A percentile compares a stretch with the other conserved stretches of the same genome.
Conservation (phyloP, 148 eudicot genomes). For the Cornus suecica region DNA sequence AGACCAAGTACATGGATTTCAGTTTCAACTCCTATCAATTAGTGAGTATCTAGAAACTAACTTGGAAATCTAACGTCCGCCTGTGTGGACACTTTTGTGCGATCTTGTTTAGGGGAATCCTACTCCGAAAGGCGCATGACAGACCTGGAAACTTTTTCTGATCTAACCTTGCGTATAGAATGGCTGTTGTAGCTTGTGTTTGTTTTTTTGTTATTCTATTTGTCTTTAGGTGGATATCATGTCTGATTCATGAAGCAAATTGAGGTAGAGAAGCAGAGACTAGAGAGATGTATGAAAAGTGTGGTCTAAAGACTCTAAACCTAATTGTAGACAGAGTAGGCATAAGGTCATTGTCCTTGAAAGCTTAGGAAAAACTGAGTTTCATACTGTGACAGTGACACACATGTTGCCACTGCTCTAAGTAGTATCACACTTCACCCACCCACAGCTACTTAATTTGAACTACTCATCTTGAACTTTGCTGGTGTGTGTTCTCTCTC, state of each 20-base stretch:
- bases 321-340: constrained; percentile 2
- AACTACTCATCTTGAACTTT: neutral
- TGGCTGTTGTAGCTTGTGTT: neutral
- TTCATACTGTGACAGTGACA: neutral
- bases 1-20: neutral
- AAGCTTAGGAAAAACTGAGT: neutral
- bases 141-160: neutral
- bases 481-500: neutral
- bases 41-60: too few relatives aligned
- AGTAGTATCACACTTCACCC: constrained; percentile 4
- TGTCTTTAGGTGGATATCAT: neutral
- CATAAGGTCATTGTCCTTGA: neutral
- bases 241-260: neutral
- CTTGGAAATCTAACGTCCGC: too few relatives aligned
- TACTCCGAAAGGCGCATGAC: too few relatives aligned
- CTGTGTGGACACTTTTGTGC: too few relatives aligned
- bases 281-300: neutral
- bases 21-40: neutral
- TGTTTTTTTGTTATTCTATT: neutral
- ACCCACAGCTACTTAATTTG: neutral
- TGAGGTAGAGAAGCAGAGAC: neutral
- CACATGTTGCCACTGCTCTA: neutral
- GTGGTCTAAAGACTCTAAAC: neutral
- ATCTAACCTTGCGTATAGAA: neutral
- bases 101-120: neutral